Evolutionary conservation across 495 filamentous ascomycete species (phyloP).

Genomic region (Sabuloglossum arenarium): DNA sequence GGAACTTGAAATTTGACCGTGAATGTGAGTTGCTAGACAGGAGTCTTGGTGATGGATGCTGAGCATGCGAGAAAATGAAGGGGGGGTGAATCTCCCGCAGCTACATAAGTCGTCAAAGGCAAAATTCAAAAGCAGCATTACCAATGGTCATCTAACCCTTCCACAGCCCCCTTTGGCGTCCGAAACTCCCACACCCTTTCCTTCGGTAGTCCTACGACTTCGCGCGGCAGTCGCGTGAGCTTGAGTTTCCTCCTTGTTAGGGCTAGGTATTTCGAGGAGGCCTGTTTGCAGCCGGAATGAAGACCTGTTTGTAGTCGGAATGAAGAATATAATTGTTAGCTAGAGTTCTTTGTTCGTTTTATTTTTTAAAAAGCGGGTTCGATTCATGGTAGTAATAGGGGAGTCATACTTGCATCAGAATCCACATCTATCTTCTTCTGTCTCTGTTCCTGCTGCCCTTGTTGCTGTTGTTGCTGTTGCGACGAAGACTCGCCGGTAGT

Average conservation of each 20-base stretch:
- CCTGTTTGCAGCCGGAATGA: conserved; percentile 10
- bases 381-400: too few species aligned
- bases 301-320: too few species aligned
- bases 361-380: too few species aligned
- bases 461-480: too few species aligned
- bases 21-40: conserved; percentile 18
- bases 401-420: too few species aligned
- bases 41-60: conserved; percentile 12
- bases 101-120: neutral
- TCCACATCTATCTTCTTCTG: too few species aligned
- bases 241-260: conserved; percentile 33
- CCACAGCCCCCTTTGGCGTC: conserved; percentile 23
- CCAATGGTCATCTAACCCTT: conserved; percentile 33
- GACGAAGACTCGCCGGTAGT: too few species aligned
- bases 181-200: conserved; percentile 24
- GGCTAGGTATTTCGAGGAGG: conserved; percentile 28
- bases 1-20: neutral
- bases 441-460: too few species aligned
- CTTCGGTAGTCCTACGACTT: conserved; percentile 14
- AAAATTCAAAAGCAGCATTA: conserved; percentile 8
- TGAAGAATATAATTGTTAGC: too few species aligned
- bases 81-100: neutral
- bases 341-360: too few species aligned
- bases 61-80: conserved; percentile 11
- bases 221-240: conserved; percentile 30